Evolutionary conservation across 352 stramenopile genomes (phyloP), one percentile per base, ranked within the genome.

Genomic region (Globisporangium spiculum): DNA sequence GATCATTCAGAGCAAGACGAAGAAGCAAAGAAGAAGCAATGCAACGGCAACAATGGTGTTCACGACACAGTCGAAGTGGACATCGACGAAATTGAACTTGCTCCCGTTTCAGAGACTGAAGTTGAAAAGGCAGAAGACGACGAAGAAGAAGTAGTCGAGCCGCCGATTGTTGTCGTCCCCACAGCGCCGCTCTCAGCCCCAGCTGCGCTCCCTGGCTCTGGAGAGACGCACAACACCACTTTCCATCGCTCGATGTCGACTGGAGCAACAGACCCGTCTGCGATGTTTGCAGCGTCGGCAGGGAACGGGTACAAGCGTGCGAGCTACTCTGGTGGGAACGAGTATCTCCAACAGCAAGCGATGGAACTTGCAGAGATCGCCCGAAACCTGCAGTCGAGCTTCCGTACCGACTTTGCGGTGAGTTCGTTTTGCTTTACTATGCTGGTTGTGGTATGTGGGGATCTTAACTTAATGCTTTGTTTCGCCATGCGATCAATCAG

Each of bases 311-410:
- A 78, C 64, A 32, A 84, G 60, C 65, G 75, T 70, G 41, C 72
- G 73, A 59, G 73, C 63, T 60, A 62, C 26, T 58, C 46, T n/a
- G 69, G 44, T 1, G 44, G 65, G 52, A 86, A 83, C 64, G 77
- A 85, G 9, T 78, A 77, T 63, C 72, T 88, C 41, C 75, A 90
- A 67, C 78, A 85, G 57, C 78, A 89, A 67, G 77, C 81, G 16
- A 84, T 86, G 67, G 83, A 91, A 67, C 69, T 91, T 14, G 81
- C 77, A 0, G 83, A 88, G 60, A 86, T 90, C 48, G 81, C 83
- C 14, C 76, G 82, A 22, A 91, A 76, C 56, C 62, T 91, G 54
- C 80, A 91, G 68, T 88, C 81, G 34, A 80, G 76, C 4, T 86
- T 83, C 52, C 69, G 71, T 1, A 52, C 68, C 18, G 68, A 74